Evolutionary conservation across 306 rosid genomes (phyloP).

Genomic region (Rosa chinensis): DNA sequence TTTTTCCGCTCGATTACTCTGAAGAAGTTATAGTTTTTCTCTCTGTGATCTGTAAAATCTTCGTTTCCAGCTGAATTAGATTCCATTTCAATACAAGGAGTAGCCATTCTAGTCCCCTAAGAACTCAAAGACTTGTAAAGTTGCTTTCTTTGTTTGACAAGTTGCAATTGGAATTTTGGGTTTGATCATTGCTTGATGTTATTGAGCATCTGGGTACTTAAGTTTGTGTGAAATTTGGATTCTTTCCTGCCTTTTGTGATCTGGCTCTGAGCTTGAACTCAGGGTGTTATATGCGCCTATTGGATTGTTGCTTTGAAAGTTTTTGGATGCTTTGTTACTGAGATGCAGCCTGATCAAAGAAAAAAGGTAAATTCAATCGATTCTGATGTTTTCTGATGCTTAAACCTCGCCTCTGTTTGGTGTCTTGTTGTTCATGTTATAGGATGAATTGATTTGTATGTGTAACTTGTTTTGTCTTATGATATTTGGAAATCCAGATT

Average conservation of each 20-base stretch:
- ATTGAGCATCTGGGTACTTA: constrained; percentile 35
- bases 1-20: constrained; percentile 20
- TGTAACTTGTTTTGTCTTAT: neutral
- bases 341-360: constrained; percentile 86
- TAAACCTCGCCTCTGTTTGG: neutral
- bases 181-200: constrained; percentile 34
- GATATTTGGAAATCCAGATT: neutral
- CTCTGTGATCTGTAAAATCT: constrained; percentile 46
- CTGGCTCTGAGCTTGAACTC: constrained; percentile 36
- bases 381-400: constrained; percentile 4
- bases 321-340: constrained; percentile 48
- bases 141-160: constrained; percentile 18
- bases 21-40: constrained; percentile 26
- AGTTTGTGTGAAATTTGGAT: constrained; percentile 27
- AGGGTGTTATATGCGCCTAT: constrained; percentile 45
- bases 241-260: constrained; percentile 28
- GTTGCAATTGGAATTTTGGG: constrained; percentile 17
- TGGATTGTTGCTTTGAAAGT: constrained; percentile 31
- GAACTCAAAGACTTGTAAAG: constrained; percentile 9
- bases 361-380: constrained; percentile 70
- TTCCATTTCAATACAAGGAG: constrained; percentile 11
- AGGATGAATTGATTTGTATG: neutral
- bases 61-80: constrained; percentile 50
- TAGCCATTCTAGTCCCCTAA: constrained; percentile 21
- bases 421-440: neutral